Conservation (phyloP, 306 rosid genomes). For the Comarum palustre region DNA sequence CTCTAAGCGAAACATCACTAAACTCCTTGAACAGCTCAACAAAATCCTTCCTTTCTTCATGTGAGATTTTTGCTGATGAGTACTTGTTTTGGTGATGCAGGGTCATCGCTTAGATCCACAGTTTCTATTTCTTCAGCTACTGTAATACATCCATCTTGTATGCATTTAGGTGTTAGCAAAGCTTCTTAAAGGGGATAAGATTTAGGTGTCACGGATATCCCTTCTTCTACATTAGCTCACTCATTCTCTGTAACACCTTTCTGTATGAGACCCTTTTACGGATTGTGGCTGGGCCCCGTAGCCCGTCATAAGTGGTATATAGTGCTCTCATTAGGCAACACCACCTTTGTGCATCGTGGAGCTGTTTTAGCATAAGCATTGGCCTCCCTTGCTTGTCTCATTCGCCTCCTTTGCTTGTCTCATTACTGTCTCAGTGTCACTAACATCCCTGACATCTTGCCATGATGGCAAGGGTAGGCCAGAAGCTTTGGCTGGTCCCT, state of each 20-base stretch:
- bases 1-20: neutral
- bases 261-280: neutral
- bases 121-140: neutral
- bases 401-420: no score
- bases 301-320: neutral
- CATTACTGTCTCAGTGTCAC: neutral
- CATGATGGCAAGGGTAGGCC: no score
- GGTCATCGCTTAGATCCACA: no score
- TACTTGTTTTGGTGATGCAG: no score
- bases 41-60: neutral
- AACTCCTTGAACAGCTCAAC: no score
- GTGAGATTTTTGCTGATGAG: neutral
- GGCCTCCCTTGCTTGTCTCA: no score
- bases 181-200: neutral
- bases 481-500: no score
- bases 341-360: neutral
- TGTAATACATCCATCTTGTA: neutral
- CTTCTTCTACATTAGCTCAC: neutral
- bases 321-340: neutral
- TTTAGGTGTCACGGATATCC: neutral
- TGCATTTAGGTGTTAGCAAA: neutral
- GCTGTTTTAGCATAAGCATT: neutral
- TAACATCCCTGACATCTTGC: no score
- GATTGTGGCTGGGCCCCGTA: neutral
- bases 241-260: neutral